Conservation (phyloP, 257 asterid species). For the Plantago major region DNA sequence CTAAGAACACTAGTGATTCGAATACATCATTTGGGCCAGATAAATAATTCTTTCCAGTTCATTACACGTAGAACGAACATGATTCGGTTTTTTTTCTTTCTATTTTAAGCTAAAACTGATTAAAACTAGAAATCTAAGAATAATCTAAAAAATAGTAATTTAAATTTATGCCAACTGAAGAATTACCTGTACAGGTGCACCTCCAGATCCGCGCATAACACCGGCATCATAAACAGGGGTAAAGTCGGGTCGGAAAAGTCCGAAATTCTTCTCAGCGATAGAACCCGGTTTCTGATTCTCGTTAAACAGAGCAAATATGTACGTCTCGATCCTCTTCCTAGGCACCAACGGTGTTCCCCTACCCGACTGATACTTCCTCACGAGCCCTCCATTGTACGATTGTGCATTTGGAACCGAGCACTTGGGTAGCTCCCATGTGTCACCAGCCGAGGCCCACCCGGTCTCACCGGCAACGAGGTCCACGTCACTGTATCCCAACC, state of each 20-base stretch:
- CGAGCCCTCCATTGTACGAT: conserved; percentile 61
- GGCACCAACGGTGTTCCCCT: conserved; percentile 88
- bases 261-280: conserved; percentile 67
- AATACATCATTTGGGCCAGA: too few relatives aligned
- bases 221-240: conserved; percentile 63
- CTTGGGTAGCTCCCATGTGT: conserved; percentile 52
- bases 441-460: conserved; percentile 84
- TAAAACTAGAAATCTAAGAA: too few relatives aligned
- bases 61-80: too few relatives aligned
- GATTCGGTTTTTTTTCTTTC: too few relatives aligned
- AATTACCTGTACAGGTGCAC: conserved; percentile 24
- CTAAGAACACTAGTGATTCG: too few relatives aligned
- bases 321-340: conserved; percentile 49
- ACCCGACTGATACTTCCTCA: conserved; percentile 39
- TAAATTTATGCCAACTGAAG: not conserved
- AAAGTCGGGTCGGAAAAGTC: conserved; percentile 75
- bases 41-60: too few relatives aligned
- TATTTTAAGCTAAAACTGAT: too few relatives aligned
- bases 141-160: too few relatives aligned
- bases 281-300: conserved; percentile 74
- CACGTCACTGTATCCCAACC: conserved; percentile 64
- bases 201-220: conserved; percentile 43
- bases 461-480: conserved; percentile 77
- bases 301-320: conserved; percentile 62
- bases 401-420: conserved; percentile 68